Conservation (phyloP, 371 early-diverging fungal genomes). For the Haplosporangium sp. region DNA sequence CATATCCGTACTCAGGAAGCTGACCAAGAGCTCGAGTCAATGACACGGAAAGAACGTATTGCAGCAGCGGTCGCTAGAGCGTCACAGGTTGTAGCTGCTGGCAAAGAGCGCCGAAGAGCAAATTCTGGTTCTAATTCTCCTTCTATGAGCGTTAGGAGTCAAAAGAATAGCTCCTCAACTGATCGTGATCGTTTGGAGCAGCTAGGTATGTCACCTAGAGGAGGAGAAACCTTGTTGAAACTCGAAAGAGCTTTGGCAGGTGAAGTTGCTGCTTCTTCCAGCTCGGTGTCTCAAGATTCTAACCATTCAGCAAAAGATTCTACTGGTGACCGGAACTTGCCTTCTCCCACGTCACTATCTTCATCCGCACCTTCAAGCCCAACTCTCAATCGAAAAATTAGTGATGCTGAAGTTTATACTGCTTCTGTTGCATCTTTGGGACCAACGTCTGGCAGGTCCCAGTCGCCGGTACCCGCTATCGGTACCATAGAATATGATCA, state of each 20-base stretch:
- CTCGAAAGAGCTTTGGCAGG: conserved; percentile 40
- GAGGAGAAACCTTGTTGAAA: conserved; percentile 44
- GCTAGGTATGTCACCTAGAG: conserved; percentile 36
- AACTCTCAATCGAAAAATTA: conserved; percentile 22
- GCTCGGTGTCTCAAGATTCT: background rate
- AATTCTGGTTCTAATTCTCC: conserved; percentile 19
- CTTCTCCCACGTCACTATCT: conserved; percentile 42
- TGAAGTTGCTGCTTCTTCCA: conserved; percentile 1
- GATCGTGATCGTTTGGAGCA: conserved; percentile 44
- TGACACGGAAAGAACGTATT: conserved; percentile 39
- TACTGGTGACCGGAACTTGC: conserved; percentile 24
- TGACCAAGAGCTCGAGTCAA: conserved; percentile 14
- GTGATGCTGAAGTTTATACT: conserved; percentile 44
- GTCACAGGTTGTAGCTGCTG: conserved; percentile 43
- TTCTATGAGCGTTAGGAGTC: conserved; percentile 1
- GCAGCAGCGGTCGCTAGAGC: conserved; percentile 50
- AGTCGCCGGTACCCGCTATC: conserved; percentile 14
- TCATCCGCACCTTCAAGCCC: conserved; percentile 36
- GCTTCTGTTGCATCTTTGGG: conserved; percentile 22
- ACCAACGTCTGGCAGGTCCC: conserved; percentile 14
- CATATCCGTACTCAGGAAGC: conserved; percentile 5
- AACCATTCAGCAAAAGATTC: background rate
- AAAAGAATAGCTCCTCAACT: conserved; percentile 7
- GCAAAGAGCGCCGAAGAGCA: conserved; percentile 43
- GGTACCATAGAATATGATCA: background rate